Base-by-base conservation (phyloP, 2,329 filamentous ascomycete species). In the Cordyceps fumosorosea region DNA sequence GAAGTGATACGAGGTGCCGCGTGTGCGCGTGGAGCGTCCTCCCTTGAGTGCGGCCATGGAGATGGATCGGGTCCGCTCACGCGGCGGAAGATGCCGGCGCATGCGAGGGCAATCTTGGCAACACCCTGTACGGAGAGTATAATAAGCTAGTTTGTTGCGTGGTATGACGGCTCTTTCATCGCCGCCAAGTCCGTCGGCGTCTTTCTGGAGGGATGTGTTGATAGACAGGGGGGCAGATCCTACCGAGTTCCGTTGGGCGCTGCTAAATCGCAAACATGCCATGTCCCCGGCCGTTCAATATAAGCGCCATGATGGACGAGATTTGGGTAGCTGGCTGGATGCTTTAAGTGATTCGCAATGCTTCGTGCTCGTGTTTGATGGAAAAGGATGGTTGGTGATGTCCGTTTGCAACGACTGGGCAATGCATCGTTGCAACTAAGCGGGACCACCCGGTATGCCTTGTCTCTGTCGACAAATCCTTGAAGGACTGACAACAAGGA, bases 1-100 rank as follows among this genome's bases (percentile, higher is more conserved):
- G 29, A 14, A 48, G 55, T 57, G 55, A 44, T 48, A 57, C 55
- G 44, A 57, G 55, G 55, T 40, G 55, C 26, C 55, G 55, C 55
- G 55, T 56, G 55, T 57, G n/a, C n/a, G 44, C 55, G 55, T 48
- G 44, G 55, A 57, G 48, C 45, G 47, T 50, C 16, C 44, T 57
- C 44, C 55, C 55, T 50, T 48, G 42, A 37, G 29, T 47, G 18
- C 12, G 26, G 5, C 32, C 52, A 56, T 34, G 54, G 12, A 47
- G 6, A 57, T 48, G 12, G 12, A 24, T 48, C n/a, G 26, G 26
- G 44, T n/a, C 29, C 14, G 53, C 53, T n/a, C 26, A 24, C 26
- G 55, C 44, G 22, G 20, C 55, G 44, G 29, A 47, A 29, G 20
- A 20, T 12, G 40, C 37, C 22, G 37, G 29, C 16, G 29, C n/a